Evolutionary conservation across 306 rosid genomes (phyloP).

Genomic region (Trichosanthes cucumerina): DNA sequence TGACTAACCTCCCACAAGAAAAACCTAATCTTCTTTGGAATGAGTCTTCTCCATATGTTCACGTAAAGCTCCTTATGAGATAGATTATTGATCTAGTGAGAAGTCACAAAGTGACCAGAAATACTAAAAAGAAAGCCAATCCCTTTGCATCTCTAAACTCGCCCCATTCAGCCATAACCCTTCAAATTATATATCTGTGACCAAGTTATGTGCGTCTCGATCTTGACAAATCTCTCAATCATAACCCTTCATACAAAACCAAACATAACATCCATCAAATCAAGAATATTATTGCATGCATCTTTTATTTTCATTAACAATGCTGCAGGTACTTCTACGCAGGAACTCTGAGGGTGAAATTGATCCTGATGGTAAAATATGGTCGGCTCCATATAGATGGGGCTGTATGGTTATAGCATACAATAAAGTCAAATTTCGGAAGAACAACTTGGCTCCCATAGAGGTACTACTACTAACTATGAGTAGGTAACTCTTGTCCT

Average conservation of each 20-base stretch:
- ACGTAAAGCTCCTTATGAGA: no score
- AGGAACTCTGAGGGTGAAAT: conserved; percentile 70
- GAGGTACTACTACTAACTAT: conserved; percentile 38
- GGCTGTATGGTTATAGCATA: conserved; percentile 93
- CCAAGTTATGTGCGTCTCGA: background rate
- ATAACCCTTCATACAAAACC: background rate
- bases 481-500: background rate
- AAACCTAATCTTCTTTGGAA: no score
- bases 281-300: background rate
- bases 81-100: background rate
- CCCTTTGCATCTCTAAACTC: background rate
- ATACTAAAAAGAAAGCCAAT: background rate
- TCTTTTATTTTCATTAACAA: conserved; percentile 24
- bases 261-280: background rate
- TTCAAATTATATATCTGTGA: background rate
- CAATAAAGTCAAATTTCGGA: conserved; percentile 63
- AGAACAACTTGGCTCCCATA: conserved; percentile 63
- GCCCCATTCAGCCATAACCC: background rate
- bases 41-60: no score
- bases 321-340: conserved; percentile 65
- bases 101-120: background rate
- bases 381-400: conserved; percentile 93
- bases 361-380: conserved; percentile 65
- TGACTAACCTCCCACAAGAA: no score
- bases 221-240: background rate